Base-by-base conservation (phyloP, 768 basidiomycete species). In the Trametes coccinea region DNA sequence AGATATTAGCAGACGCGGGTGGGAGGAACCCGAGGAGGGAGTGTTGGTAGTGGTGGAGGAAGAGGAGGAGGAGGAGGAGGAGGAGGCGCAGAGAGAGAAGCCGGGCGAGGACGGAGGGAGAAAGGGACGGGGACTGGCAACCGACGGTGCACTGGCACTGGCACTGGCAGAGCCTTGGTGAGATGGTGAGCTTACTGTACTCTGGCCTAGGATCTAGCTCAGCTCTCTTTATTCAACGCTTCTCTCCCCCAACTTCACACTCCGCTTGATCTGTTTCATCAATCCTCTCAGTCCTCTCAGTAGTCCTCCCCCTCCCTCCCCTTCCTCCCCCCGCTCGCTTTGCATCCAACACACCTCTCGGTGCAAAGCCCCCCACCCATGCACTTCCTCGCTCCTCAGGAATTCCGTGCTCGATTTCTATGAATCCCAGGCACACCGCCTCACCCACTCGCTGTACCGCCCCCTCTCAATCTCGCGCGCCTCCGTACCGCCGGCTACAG, bases 191-290 rank as follows among this genome's bases (percentile, higher is more conserved):
- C 34, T 37, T 37, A 37, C 34, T 5, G 11, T 37, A 22, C 22
- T 53, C 40, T 2, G n/a, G 40, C 13, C 22, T 5, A 14, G 53
- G 22, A 22, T 55, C 48, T 13, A 17, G 29, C 48, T 14, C 30
- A 27, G 14, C 29, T 30, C 52, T 56, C 53, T 59, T 59, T 60
- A 55, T 49, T 47, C 46, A 16, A 45, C 37, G 40, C 44, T 54
- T 58, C 54, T 54, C 47, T 22, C 52, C 27, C 34, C 29, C 39
- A 33, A 59, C 62, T 63, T 64, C 62, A 59, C 59, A 64, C 62
- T 64, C 62, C 62, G 62, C 58, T n/a, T 64, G 62, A 64, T 64
- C 62, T 63, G 62, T 64, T 64, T 64, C 62, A 64, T 59, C 62
- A 34, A 60, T 60, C 62, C 44, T 48, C 46, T 22, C 37, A 43